These are phyloP conservation scores for Auricularia cornea DNA, from an alignment of 768 basidiomycete species.

Conservation along the genomic window DNA sequence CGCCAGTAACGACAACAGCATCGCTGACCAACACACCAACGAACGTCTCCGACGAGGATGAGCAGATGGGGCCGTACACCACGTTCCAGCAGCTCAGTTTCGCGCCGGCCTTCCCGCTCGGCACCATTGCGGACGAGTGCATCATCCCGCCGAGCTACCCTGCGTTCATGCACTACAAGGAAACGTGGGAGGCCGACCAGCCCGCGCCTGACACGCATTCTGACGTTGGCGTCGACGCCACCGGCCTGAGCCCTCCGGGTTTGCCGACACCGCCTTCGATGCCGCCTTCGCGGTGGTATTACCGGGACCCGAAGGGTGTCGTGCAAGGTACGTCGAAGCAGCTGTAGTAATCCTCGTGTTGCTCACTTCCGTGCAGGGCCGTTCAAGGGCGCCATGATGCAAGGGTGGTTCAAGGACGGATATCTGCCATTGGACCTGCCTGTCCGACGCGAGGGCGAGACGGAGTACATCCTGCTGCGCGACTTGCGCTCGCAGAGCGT, in stretches of 20 bases:
- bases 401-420: conserved; percentile 82
- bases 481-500: conserved; percentile 71
- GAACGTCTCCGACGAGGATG: conserved; percentile 36
- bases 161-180: conserved; percentile 63
- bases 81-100: conserved; percentile 88
- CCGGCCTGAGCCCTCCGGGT: conserved; percentile 73
- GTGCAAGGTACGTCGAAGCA: conserved; percentile 53
- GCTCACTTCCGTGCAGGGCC: conserved; percentile 47
- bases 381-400: conserved; percentile 84
- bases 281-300: conserved; percentile 71
- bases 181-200: conserved; percentile 38
- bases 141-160: conserved; percentile 88
- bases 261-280: conserved; percentile 61
- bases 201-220: not conserved
- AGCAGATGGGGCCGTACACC: conserved; percentile 72
- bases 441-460: conserved; percentile 67
- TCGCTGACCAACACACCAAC: conserved; percentile 62
- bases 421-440: conserved; percentile 76
- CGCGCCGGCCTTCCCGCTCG: conserved; percentile 80
- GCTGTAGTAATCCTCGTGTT: not conserved
- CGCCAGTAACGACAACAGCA: conserved; percentile 30
- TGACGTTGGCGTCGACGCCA: conserved; percentile 41
- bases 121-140: conserved; percentile 82
- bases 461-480: conserved; percentile 56
- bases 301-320: conserved; percentile 72